Base-by-base conservation (phyloP, 306 rosid species). In the Citrullus mucosospermus region DNA sequence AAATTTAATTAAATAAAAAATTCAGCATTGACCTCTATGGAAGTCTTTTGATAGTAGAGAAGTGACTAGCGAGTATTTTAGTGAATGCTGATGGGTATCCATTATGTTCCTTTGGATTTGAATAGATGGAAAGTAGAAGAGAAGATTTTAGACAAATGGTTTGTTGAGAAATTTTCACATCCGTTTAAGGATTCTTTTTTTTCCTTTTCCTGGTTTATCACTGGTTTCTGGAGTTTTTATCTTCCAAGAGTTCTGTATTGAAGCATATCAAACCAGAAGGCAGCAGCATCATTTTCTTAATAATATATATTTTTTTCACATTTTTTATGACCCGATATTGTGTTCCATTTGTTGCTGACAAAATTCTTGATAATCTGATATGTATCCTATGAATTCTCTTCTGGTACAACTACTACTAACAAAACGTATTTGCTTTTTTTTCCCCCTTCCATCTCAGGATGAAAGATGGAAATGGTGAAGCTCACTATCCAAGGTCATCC, bases 401-500 rank as follows among this genome's bases (percentile, higher is more conserved):
- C 14, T 18, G 70, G 70, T 34, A 32, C 41, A 62, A 32, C 39
- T 15, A 32, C 63, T 22, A 6, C 15, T 58, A 22, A 20, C 39
- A 61, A n/a, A 59, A 58, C 28, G 6, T 6, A 1, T 25, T 44
- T 8, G 22, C 28, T 36, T 39, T 2, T 2, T 38, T n/a, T 18
- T 4, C 41, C 9, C 7, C 44, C 13, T 20, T 16, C 8, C 70
- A 63, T 88, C 36, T 78, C 84, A 90, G 97, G 80, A 81, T 90
- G 76, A 90, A 81, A 81, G 82, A 86, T 83, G 92, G 86, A 76
- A 77, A 58, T 61, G 92, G 92, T 12, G 90, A 88, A 81, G 80
- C 79, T 0, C 83, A 87, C 5, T 92, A 86, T 79, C 96, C 97
- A 0, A 89, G 87, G 81, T 85, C 92, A 15, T 85, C 93, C 46